Evolutionary conservation across 257 asterid species (phyloP).

Genomic region (Solanum gandarillasii): DNA sequence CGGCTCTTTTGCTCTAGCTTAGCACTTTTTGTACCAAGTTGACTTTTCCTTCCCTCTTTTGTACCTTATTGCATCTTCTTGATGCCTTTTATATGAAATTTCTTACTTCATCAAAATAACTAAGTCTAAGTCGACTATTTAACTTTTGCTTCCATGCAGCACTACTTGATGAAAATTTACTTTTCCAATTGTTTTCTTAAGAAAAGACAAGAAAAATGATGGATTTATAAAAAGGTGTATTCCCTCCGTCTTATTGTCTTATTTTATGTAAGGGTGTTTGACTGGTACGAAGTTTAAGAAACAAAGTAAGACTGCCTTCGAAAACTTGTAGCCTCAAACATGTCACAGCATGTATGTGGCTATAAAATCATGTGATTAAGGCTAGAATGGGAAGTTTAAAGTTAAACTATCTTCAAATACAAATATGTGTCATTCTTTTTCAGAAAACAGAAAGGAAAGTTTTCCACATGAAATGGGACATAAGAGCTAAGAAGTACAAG

Average conservation of each 20-base stretch:
- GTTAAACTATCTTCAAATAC: background rate
- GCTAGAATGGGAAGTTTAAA: background rate
- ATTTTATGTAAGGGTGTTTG: background rate
- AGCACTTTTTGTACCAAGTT: background rate
- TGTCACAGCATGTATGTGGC: background rate
- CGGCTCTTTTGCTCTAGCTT: background rate
- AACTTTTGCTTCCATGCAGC: background rate
- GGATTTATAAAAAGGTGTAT: background rate
- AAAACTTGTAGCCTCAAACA: background rate
- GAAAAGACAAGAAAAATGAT: background rate
- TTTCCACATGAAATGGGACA: background rate
- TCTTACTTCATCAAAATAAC: background rate
- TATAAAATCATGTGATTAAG: background rate
- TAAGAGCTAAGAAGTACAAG: background rate
- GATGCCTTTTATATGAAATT: background rate
- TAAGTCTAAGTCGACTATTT: background rate
- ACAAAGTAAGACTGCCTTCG: background rate
- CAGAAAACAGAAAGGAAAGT: background rate
- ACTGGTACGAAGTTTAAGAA: background rate
- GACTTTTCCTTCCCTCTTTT: background rate
- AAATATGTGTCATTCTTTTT: background rate
- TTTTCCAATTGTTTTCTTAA: background rate
- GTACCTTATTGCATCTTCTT: background rate
- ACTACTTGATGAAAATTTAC: background rate
- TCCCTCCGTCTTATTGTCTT: background rate